Evolutionary conservation across 352 stramenopile species (phyloP).

Genomic region (Elongisporangium anandrum): DNA sequence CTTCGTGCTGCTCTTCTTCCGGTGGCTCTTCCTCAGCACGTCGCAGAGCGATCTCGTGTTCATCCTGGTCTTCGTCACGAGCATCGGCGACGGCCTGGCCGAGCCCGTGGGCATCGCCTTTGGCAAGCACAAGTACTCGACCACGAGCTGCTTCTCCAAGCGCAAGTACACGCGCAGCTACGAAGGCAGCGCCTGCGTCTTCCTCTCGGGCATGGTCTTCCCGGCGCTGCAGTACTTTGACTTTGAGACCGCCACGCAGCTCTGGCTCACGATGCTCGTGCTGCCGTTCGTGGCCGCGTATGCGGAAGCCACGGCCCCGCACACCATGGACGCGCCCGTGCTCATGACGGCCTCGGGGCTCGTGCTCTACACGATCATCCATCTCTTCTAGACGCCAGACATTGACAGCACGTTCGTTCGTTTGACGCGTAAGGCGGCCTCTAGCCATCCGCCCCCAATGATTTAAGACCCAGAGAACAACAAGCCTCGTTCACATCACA

Average conservation of each 20-base stretch:
- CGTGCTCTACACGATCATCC: conserved; percentile 79
- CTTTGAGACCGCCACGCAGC: conserved; percentile 64
- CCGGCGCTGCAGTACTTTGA: conserved; percentile 76
- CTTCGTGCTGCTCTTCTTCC: conserved; percentile 85
- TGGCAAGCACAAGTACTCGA: conserved; percentile 84
- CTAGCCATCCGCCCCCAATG: background rate
- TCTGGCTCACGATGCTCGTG: conserved; percentile 78
- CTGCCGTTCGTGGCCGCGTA: conserved; percentile 80
- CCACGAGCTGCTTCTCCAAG: conserved; percentile 70
- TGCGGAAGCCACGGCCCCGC: conserved; percentile 76
- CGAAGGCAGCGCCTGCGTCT: conserved; percentile 72
- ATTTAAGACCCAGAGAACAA: background rate
- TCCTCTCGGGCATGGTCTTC: conserved; percentile 83
- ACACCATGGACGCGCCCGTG: conserved; percentile 86
- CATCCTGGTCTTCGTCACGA: conserved; percentile 80
- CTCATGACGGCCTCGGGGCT: conserved; percentile 77
- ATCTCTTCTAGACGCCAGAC: conserved; percentile 51
- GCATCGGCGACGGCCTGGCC: conserved; percentile 68
- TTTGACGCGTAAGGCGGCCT: background rate
- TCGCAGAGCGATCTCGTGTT: conserved; percentile 76
- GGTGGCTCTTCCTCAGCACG: conserved; percentile 74
- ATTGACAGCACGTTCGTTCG: too few species aligned
- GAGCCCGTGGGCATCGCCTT: conserved; percentile 77
- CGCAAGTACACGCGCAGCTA: conserved; percentile 79
- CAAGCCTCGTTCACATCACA: background rate